Evolutionary conservation across 805 yeast species (phyloP).

Genomic region (Blastobotrys attinorum): DNA sequence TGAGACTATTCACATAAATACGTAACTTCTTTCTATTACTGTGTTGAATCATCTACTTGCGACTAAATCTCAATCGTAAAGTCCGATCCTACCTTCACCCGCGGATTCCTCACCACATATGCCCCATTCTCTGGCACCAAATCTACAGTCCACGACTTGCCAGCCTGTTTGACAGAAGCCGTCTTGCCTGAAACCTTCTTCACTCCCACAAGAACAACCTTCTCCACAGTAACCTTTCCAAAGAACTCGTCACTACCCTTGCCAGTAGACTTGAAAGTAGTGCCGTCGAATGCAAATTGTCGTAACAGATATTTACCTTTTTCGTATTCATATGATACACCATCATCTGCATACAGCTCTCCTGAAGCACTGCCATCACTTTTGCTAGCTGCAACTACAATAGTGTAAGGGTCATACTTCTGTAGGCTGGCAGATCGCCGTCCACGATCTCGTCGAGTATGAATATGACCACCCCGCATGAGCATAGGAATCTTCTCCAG

Average conservation of each 20-base stretch:
- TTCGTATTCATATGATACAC: conserved; percentile 55
- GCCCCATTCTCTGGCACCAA: conserved; percentile 15
- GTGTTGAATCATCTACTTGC: no score
- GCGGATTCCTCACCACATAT: conserved; percentile 42
- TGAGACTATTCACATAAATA: no score
- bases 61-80: no score
- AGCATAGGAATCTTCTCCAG: conserved; percentile 62
- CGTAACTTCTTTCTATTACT: no score
- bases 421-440: conserved; percentile 66
- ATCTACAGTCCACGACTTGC: conserved; percentile 7
- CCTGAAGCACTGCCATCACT: conserved; percentile 46
- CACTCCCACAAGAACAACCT: conserved; percentile 19
- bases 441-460: conserved; percentile 59
- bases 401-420: conserved; percentile 72
- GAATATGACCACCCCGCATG: conserved; percentile 68
- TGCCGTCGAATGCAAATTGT: conserved; percentile 30
- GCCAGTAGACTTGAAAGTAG: conserved; percentile 15
- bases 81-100: conserved; percentile 35
- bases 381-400: conserved; percentile 48
- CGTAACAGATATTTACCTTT: conserved; percentile 43
- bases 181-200: conserved; percentile 21
- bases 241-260: conserved; percentile 4
- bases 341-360: conserved; percentile 73
- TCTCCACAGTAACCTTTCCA: conserved; percentile 16
- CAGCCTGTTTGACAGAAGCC: conserved; percentile 23